A percentile compares a stretch with the other conserved stretches of the same genome.
Evolutionary conservation across 2,329 filamentous ascomycete genomes (phyloP).

Genomic region (Colletotrichum tanaceti): DNA sequence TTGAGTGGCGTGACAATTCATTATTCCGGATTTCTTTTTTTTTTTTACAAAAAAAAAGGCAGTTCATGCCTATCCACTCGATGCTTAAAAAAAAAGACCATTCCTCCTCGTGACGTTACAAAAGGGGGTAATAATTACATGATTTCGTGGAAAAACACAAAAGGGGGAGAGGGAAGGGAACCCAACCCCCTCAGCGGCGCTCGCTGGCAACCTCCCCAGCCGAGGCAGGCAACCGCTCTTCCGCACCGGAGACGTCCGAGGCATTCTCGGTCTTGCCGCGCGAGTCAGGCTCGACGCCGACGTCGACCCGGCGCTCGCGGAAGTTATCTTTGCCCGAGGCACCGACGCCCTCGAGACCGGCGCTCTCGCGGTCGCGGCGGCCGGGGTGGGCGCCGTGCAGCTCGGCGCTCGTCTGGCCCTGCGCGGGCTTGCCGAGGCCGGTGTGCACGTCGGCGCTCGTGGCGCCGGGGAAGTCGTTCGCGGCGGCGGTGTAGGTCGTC

Average conservation of each 20-base stretch:
- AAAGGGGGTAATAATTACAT: slow-evolving; percentile 20
- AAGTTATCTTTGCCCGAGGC: slow-evolving; percentile 48
- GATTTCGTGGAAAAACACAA: not conserved
- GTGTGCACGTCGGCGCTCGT: slow-evolving; percentile 59
- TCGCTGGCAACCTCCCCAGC: slow-evolving; percentile 46
- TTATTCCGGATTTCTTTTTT: not conserved
- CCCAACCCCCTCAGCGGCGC: slow-evolving; percentile 2
- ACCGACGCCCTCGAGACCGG: slow-evolving; percentile 55
- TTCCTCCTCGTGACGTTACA: slow-evolving; percentile 3
- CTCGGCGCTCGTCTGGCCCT: slow-evolving; percentile 58
- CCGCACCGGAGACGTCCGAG: slow-evolving; percentile 44
- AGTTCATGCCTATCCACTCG: not conserved
- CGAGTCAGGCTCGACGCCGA: slow-evolving; percentile 43
- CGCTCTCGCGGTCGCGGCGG: slow-evolving; percentile 50
- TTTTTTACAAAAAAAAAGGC: too few species aligned
- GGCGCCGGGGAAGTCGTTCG: slow-evolving; percentile 55
- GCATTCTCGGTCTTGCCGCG: slow-evolving; percentile 43
- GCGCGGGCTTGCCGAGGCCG: slow-evolving; percentile 56
- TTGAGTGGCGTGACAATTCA: not conserved
- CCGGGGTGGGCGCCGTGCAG: slow-evolving; percentile 49
- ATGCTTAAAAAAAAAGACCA: not conserved
- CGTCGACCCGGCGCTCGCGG: slow-evolving; percentile 48
- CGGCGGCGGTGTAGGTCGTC: slow-evolving; percentile 48
- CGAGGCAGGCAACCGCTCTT: slow-evolving; percentile 43
- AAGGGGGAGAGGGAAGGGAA: not conserved